These are phyloP conservation scores for Saturnispora dispora DNA, from an alignment of 805 yeast species.

Conservation along the genomic window DNA sequence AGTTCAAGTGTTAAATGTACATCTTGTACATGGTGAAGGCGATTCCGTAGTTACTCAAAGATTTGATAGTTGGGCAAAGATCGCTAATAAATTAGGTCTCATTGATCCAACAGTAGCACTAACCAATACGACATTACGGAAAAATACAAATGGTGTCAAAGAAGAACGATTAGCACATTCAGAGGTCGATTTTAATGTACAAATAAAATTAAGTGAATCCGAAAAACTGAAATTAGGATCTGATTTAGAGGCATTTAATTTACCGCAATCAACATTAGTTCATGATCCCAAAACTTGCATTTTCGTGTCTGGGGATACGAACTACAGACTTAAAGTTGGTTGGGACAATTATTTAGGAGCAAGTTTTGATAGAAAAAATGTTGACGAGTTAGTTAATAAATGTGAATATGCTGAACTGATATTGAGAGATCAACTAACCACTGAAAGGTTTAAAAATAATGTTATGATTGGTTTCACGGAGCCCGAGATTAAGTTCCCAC, in stretches of 20 bases:
- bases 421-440: conserved; percentile 35
- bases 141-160: conserved; percentile 3
- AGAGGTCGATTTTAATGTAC: conserved; percentile 1
- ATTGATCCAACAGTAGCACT: conserved; percentile 11
- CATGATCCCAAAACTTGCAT: conserved; percentile 12
- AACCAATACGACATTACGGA: conserved; percentile 1
- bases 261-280: not conserved
- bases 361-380: conserved; percentile 5
- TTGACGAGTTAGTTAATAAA: conserved; percentile 8
- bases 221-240: conserved; percentile 4
- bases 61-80: conserved; percentile 13
- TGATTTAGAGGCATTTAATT: not conserved
- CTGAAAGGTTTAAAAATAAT: conserved; percentile 26
- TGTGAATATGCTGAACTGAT: conserved; percentile 29
- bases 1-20: conserved; percentile 39
- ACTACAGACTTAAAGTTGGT: conserved; percentile 33
- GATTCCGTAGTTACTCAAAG: conserved; percentile 11
- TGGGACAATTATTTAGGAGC: conserved; percentile 11
- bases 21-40: conserved; percentile 42
- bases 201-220: conserved; percentile 1
- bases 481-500: conserved; percentile 38
- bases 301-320: conserved; percentile 45
- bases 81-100: conserved; percentile 10
- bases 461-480: conserved; percentile 41
- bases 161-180: conserved; percentile 3